These are phyloP conservation scores for Barnettozyma botsteinii DNA, from an alignment of 805 yeast genomes.

Conservation along the genomic window DNA sequence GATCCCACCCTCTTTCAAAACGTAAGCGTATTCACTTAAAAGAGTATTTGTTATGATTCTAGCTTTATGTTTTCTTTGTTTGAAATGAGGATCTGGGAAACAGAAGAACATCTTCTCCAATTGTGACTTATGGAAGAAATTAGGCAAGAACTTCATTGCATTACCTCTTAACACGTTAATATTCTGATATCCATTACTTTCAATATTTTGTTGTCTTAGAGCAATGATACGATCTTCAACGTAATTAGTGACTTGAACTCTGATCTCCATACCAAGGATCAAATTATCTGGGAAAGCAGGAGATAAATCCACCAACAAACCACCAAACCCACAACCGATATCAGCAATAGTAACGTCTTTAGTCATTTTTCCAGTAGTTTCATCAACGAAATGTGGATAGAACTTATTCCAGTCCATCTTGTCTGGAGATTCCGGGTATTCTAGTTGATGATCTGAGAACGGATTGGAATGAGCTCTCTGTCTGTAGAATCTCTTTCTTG, in stretches of 20 bases:
- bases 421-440: conserved; percentile 77
- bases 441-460: conserved; percentile 88
- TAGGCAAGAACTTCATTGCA: conserved; percentile 96
- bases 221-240: conserved; percentile 95
- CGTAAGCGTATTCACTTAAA: conserved; percentile 88
- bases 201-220: conserved; percentile 45
- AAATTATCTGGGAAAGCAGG: conserved; percentile 68
- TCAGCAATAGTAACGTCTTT: conserved; percentile 82
- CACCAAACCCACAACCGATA: conserved; percentile 97
- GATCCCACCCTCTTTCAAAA: conserved; percentile 78
- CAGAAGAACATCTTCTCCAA: conserved; percentile 92
- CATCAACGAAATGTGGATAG: conserved; percentile 57
- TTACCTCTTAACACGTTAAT: conserved; percentile 89
- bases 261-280: conserved; percentile 92
- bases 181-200: conserved; percentile 58
- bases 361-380: conserved; percentile 35
- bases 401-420: conserved; percentile 82
- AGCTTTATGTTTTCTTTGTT: conserved; percentile 95
- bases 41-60: conserved; percentile 89
- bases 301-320: conserved; percentile 73
- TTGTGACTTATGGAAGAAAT: conserved; percentile 81
- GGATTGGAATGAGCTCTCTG: conserved; percentile 98
- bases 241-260: conserved; percentile 95
- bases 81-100: conserved; percentile 99
- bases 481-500: conserved; percentile 82